Base-by-base conservation (phyloP, 352 stramenopile species). In the Globisporangium barbulae region DNA sequence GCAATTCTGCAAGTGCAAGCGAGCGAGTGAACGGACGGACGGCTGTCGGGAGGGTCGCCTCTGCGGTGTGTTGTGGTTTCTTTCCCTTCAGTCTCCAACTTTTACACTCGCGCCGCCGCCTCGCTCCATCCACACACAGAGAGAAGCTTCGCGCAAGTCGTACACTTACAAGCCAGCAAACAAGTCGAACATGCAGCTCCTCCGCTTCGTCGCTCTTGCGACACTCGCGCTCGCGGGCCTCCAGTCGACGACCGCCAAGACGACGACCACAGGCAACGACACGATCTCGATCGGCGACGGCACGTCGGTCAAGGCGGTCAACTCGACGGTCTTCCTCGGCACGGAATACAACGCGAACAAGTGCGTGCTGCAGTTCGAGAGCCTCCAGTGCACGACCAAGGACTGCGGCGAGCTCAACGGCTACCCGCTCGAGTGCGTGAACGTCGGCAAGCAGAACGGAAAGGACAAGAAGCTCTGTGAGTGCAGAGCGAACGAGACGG, bases 281-380 rank as follows among this genome's bases (percentile, higher is more conserved):
- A 75, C 79, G 12, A 88, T 90, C 79, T 72, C 79, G 10, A 65
- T 90, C 21, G 79, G 83, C 52, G 85, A 83, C 41, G 81, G 81
- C 69, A 81, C 74, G 41, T 85, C 72, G 13, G 78, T 89, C 10
- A 75, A 81, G 64, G 67, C 77, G 8, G 79, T 63, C 33, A 79
- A 68, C 50, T 78, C 80, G 35, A 89, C 83, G 10, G 64, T 74
- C 37, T 90, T 88, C 67, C 64, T 82, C 31, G 79, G 74, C 56
- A 90, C 80, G 2, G 79, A 89, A 65, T 91, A 89, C 80, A 87
- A 89, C 69, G 76, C 79, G 9, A 45, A 64, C 59, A 80, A 78
- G 69, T 93, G 84, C 56, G 50, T 79, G 58, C 74, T 91, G 33
- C 84, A 93, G 70, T 91, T 90, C 62, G 60, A 74, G 56, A 88